Base-by-base conservation (phyloP, 192 early-diverging fungal genomes). In the Chytriomyces confervae region DNA sequence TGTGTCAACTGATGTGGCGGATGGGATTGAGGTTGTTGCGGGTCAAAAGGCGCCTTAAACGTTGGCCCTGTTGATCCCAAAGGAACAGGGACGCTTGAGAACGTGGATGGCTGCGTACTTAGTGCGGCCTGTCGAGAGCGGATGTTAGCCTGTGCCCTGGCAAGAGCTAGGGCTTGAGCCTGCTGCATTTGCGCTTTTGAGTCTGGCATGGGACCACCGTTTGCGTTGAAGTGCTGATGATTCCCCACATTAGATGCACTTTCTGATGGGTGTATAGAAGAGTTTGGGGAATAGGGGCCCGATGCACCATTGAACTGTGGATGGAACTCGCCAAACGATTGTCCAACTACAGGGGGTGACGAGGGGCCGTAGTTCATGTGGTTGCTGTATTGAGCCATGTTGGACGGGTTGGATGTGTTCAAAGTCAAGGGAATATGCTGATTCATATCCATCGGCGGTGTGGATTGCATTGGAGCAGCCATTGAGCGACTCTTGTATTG, bases 231-330 rank as follows among this genome's bases (percentile, higher is more conserved):
- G 27, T 76, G 18, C 44, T 76, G 74, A 16, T 18, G 43, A 51
- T 48, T 66, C 6, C n/a, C 74, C 13, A 76, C 47, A 36, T 76
- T 76, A 8, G 74, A 76, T 13, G 74, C 74, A 7, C 51, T 61
- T 49, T 76, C 74, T 5, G 63, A 66, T 10, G 74, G 74, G 47
- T 76, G 74, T n/a, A 76, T 66, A 24, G 74, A 76, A 43, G 74
- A 76, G 36, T 76, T 61, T 18, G 74, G 61, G 6, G 74, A 76
- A 50, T 70, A 70, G 7, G 46, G 69, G 50, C 69, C 18, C 24
- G 36, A n/a, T 20, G 18, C 10, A 10, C 27, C 49, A 18, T 70
- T 20, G 4, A 13, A 45, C 49, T 70, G 50, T 53, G 10, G 49
- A 20, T 50, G 49, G 51, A 29, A 11, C 13, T 65, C 29, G 13